phyloP scores from a whole-genome alignment of 129 eudicot genomes.

The Escallonia rubra region DNA sequence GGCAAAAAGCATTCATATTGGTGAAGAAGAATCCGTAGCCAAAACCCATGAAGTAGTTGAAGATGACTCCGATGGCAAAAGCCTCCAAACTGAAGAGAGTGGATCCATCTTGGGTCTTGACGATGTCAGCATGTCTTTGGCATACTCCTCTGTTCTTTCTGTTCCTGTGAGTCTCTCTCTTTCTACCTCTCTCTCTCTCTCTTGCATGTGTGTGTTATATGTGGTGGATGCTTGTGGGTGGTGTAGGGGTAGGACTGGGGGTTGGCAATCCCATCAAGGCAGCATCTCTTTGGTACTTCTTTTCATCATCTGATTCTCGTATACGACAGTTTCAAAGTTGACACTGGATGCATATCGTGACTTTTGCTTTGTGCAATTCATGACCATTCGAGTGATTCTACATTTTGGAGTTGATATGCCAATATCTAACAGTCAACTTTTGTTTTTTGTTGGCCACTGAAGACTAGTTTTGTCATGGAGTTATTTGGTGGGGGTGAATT shows the following conservation, averaged over 20 bases:
- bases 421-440: background rate
- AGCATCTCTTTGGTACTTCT: too few relatives aligned
- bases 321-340: too few relatives aligned
- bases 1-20: slow-evolving; percentile 37
- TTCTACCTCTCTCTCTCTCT: slow-evolving; percentile 2
- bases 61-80: slow-evolving; percentile 54
- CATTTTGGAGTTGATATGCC: background rate
- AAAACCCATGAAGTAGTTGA: slow-evolving; percentile 35
- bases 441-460: slow-evolving; percentile 17
- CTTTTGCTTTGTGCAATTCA: too few relatives aligned
- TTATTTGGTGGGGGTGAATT: slow-evolving; percentile 72
- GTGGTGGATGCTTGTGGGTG: too few relatives aligned
- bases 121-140: slow-evolving; percentile 70
- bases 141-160: slow-evolving; percentile 71
- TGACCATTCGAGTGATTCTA: too few relatives aligned
- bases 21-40: slow-evolving; percentile 60
- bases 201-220: background rate
- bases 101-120: slow-evolving; percentile 76
- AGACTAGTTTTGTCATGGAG: slow-evolving; percentile 88
- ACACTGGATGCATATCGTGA: too few relatives aligned
- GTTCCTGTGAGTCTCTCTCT: slow-evolving; percentile 63
- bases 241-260: too few relatives aligned
- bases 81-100: slow-evolving; percentile 69
- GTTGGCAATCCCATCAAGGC: too few relatives aligned
- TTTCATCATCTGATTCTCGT: too few relatives aligned